Conservation (phyloP, 1,284 basidiomycete genomes). For the Austropuccinia psidii region DNA sequence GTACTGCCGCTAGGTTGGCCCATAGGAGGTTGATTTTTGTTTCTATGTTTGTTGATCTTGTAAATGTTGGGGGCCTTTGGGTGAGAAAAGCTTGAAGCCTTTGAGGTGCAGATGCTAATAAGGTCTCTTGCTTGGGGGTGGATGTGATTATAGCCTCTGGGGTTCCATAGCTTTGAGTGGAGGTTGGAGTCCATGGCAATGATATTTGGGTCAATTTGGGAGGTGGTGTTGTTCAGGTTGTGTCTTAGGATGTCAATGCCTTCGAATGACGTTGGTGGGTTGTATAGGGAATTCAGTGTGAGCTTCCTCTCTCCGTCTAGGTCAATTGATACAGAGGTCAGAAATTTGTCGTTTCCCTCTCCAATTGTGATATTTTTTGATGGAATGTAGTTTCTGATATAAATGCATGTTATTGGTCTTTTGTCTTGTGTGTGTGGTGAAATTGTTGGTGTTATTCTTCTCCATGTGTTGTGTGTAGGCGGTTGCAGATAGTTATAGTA, state of each 20-base stretch:
- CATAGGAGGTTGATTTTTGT: neutral
- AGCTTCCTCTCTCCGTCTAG: too few species aligned
- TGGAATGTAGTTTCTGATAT: neutral
- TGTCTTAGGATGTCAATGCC: too few species aligned
- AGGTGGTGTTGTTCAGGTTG: neutral
- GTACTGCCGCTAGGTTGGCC: neutral
- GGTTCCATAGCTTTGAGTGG: neutral
- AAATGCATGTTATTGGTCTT: neutral
- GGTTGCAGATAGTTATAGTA: neutral
- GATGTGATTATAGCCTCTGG: neutral
- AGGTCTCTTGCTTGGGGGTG: neutral
- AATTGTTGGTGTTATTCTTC: neutral
- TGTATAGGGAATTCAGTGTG: neutral
- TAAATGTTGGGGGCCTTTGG: conserved; percentile 6
- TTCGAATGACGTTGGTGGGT: neutral
- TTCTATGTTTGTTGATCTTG: neutral
- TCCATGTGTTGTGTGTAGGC: neutral
- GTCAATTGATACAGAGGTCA: too few species aligned
- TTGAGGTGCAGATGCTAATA: neutral
- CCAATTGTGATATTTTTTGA: neutral
- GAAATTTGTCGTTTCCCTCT: too few species aligned
- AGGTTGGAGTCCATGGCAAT: conserved; percentile 10
- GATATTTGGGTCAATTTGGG: neutral
- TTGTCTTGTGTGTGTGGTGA: neutral
- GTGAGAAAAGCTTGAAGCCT: neutral